Base-by-base conservation (phyloP, 306 rosid genomes). In the Ochetophila trinervis region DNA sequence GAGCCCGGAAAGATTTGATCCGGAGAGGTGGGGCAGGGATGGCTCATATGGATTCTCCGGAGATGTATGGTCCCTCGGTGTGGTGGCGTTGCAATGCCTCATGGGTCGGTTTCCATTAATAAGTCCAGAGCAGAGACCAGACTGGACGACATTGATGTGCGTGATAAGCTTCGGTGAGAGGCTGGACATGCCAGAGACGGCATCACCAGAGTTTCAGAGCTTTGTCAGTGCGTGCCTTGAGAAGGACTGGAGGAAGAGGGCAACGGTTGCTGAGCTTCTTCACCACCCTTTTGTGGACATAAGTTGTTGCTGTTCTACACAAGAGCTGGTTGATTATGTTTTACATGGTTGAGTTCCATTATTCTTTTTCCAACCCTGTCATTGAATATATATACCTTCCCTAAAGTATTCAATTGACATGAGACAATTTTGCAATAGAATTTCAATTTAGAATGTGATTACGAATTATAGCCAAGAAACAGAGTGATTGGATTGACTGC, bases 1-100 rank as follows among this genome's bases (percentile, higher is more conserved):
- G 92, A 86, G 96, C 44, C 91, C 96, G 0, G 92, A 88, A 50
- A 82, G 88, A 51, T 71, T 86, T 67, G 92, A 88, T 76, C 87
- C 80, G 0, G 85, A 84, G 61, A 74, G 77, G 15, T 84, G 86
- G 83, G 81, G 68, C 1, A 84, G 81, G 35, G 82, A 68, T 32
- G 52, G 70, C 62, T 83, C 35, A 11, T 71, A 80, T 73, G 87
- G 74, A 56, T 88, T 73, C 66, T 79, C 80, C 8, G 90, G 90
- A 3, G 87, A 89, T 47, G 84, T 86, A 8, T 86, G 96, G 96
- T 76, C 90, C 0, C 35, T 86, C 35, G 90, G 96, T 22, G 79
- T 86, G 37, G 83, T 82, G 3, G 73, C 81, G 68, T 65, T 86
- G 76, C 85, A 89, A 69, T 86, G 86, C 21, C 20, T 63, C 57